Conservation (phyloP, 108 stramenopile species). For the Nitzschia sp. region DNA sequence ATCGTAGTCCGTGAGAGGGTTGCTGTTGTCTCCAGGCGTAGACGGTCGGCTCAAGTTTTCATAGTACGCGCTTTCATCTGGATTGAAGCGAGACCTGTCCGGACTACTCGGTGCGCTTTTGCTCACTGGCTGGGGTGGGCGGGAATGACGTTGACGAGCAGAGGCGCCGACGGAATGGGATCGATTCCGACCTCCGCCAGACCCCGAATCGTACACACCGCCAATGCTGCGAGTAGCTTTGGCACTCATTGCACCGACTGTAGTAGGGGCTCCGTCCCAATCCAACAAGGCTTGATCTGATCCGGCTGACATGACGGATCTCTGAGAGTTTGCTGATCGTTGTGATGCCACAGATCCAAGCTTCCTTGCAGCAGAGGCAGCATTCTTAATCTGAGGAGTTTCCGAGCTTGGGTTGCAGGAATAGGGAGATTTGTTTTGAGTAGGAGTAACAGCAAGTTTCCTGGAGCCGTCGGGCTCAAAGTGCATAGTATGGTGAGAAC, state of each 20-base stretch:
- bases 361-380: not conserved
- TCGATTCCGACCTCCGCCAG: too few species aligned
- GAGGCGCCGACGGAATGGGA: too few species aligned
- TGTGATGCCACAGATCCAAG: not conserved
- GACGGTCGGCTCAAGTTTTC: constrained; percentile 32
- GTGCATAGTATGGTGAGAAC: not conserved
- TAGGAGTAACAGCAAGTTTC: not conserved
- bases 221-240: constrained; percentile 1
- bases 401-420: too few species aligned
- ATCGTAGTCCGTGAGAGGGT: not conserved
- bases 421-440: too few species aligned
- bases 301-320: too few species aligned
- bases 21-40: constrained; percentile 9
- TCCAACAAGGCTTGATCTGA: too few species aligned
- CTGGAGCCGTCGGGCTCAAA: not conserved
- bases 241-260: constrained; percentile 4
- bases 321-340: not conserved
- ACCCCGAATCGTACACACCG: constrained; percentile 6
- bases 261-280: not conserved
- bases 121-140: not conserved
- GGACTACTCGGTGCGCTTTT: constrained; percentile 8
- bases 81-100: not conserved
- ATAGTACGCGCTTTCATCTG: constrained; percentile 17
- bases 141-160: not conserved
- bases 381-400: not conserved